Evolutionary conservation across 2,329 filamentous ascomycete species (phyloP), one percentile per base, ranked within the genome.

Genomic region (Clarireedia hainanense): DNA sequence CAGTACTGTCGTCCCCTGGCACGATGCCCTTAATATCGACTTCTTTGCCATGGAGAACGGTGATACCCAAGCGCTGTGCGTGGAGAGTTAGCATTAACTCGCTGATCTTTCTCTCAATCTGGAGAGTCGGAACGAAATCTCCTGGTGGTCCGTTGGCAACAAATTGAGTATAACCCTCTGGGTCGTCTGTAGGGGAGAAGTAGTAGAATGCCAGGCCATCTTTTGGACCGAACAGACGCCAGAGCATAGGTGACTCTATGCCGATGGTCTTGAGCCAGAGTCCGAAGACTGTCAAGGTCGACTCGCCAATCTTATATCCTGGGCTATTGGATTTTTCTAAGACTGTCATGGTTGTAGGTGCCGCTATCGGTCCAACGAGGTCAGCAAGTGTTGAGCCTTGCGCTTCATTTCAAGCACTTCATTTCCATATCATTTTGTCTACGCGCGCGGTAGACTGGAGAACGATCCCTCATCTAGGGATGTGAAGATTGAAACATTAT

Each of bases 181-280:
- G 59, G 23, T 63, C 57, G 7, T 58, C 58, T 10, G 34, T 40
- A 2, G 55, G 10, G 39, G 47, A 47, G 51, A 67, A 52, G 51
- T 61, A 66, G 49, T 65, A 66, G 37, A 67, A 67, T 12, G 51
- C 54, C n/a, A 67, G 52, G 23, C 64, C 65, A 34, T 67, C 65
- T 47, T 67, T 67, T 15, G 60, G 56, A 27, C 64, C 65, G 53
- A 67, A 67, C 3, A 67, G 56, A 26, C 63, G 57, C 30, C 36
- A 57, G 27, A 60, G 60, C 27, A 57, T 55, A 15, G 53, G 56
- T 1, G 56, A 39, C 23, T 53, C 52, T n/a, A 66, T 59, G 2
- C 61, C 62, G 40, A 61, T 30, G 9, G 42, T 40, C 52, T 64
- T 63, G 7, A 57, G 51, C 62, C 61, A 65, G 42, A 62, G 20